Evolutionary conservation across 129 eudicot genomes (phyloP).

Genomic region (Daucus carota): DNA sequence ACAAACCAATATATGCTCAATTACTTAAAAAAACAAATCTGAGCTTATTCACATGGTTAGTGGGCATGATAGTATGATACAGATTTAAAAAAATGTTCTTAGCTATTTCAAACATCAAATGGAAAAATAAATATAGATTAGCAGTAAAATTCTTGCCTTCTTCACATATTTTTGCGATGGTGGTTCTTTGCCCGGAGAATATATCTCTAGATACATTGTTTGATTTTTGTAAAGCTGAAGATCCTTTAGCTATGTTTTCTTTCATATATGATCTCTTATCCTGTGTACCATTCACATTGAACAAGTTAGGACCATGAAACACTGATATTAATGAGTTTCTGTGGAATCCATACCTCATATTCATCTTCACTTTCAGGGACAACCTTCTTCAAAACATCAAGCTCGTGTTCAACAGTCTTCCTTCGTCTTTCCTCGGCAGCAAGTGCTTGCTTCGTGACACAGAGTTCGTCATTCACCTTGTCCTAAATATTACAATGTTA

Average conservation of each 20-base stretch:
- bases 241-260: constrained; percentile 43
- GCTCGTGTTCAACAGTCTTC: constrained; percentile 62
- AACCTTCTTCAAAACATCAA: constrained; percentile 40
- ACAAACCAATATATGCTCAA: constrained; percentile 14
- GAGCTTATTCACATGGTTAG: neutral
- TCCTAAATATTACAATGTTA: constrained; percentile 30
- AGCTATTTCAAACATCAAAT: neutral
- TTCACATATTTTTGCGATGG: constrained; percentile 83
- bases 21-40: neutral
- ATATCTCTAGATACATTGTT: constrained; percentile 41
- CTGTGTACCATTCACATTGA: constrained; percentile 28
- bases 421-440: constrained; percentile 65
- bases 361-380: constrained; percentile 73
- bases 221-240: constrained; percentile 49
- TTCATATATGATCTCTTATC: constrained; percentile 67
- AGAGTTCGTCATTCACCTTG: constrained; percentile 45
- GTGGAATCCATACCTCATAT: constrained; percentile 51
- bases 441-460: constrained; percentile 43
- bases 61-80: too few relatives aligned
- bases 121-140: neutral
- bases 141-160: constrained; percentile 56
- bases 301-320: neutral
- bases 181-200: constrained; percentile 60
- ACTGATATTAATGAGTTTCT: constrained; percentile 1
- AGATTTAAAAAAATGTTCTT: neutral